These are phyloP conservation scores for Mycosphaerella sp. DNA, from an alignment of 2,329 filamentous ascomycete species.

Conservation along the genomic window DNA sequence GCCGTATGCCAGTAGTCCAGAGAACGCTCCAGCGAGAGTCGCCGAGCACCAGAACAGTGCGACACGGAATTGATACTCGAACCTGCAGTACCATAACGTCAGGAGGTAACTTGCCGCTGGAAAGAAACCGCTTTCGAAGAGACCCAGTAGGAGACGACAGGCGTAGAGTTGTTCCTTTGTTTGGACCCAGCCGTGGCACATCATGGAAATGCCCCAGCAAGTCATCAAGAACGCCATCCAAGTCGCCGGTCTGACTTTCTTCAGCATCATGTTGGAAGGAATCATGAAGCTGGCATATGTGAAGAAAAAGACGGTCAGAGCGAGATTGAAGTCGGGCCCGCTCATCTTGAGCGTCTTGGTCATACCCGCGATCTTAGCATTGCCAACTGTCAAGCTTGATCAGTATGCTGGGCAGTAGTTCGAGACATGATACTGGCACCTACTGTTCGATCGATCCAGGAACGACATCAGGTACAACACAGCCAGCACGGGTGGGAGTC, in stretches of 20 bases:
- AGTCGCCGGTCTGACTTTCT: conserved; percentile 37
- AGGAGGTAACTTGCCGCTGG: conserved; percentile 30
- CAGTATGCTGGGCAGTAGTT: not conserved
- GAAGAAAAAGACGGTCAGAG: conserved; percentile 39
- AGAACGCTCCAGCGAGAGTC: conserved; percentile 47
- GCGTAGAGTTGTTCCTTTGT: conserved; percentile 28
- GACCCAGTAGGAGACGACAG: conserved; percentile 24
- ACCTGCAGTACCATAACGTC: conserved; percentile 43
- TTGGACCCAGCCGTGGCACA: conserved; percentile 31
- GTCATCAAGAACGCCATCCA: conserved; percentile 31
- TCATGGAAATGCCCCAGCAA: conserved; percentile 29
- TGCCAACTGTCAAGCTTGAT: conserved; percentile 32
- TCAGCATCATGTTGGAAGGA: conserved; percentile 39
- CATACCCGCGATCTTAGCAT: conserved; percentile 28
- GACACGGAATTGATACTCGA: conserved; percentile 41
- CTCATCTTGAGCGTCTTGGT: conserved; percentile 37
- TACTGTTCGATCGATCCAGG: conserved; percentile 21
- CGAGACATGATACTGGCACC: not conserved
- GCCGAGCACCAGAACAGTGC: conserved; percentile 46
- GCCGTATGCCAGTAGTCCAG: conserved; percentile 46
- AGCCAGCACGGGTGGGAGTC: conserved; percentile 26
- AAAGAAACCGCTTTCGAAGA: conserved; percentile 21
- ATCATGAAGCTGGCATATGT: conserved; percentile 37
- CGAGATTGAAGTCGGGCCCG: conserved; percentile 38
- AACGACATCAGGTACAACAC: conserved; percentile 46